These are phyloP conservation scores for Pichia nanzhaoensis DNA, from an alignment of 805 yeast species.

Conservation along the genomic window DNA sequence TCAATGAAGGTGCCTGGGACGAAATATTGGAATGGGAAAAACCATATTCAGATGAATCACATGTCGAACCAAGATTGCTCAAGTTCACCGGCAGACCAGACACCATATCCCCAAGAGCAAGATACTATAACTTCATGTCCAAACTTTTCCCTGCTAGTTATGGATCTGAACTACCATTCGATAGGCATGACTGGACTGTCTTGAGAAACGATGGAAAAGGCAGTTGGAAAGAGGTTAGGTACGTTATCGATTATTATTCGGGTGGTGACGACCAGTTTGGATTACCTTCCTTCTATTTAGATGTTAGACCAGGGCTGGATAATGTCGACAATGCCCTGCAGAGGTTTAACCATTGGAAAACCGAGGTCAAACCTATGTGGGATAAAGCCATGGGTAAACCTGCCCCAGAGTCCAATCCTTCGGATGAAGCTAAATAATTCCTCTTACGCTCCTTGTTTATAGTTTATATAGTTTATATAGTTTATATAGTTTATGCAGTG, in stretches of 20 bases:
- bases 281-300: slow-evolving; percentile 85
- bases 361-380: slow-evolving; percentile 51
- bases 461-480: too few relatives aligned
- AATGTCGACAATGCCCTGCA: slow-evolving; percentile 55
- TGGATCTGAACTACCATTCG: slow-evolving; percentile 84
- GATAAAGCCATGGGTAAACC: slow-evolving; percentile 57
- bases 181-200: slow-evolving; percentile 98
- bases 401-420: background rate
- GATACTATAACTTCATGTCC: slow-evolving; percentile 56
- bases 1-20: slow-evolving; percentile 97
- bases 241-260: slow-evolving; percentile 87
- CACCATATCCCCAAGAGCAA: slow-evolving; percentile 81
- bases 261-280: slow-evolving; percentile 90
- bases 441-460: background rate
- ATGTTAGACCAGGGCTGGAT: slow-evolving; percentile 94
- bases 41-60: slow-evolving; percentile 50
- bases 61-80: slow-evolving; percentile 64
- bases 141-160: slow-evolving; percentile 65
- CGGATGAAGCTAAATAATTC: background rate
- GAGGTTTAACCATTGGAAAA: slow-evolving; percentile 55
- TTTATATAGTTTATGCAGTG: background rate
- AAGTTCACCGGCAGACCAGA: slow-evolving; percentile 91
- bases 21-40: slow-evolving; percentile 91
- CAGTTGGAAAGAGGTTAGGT: slow-evolving; percentile 69
- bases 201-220: slow-evolving; percentile 51